Evolutionary conservation across 2,329 filamentous ascomycete genomes (phyloP).

Genomic region (Sordariomycetes sp.): DNA sequence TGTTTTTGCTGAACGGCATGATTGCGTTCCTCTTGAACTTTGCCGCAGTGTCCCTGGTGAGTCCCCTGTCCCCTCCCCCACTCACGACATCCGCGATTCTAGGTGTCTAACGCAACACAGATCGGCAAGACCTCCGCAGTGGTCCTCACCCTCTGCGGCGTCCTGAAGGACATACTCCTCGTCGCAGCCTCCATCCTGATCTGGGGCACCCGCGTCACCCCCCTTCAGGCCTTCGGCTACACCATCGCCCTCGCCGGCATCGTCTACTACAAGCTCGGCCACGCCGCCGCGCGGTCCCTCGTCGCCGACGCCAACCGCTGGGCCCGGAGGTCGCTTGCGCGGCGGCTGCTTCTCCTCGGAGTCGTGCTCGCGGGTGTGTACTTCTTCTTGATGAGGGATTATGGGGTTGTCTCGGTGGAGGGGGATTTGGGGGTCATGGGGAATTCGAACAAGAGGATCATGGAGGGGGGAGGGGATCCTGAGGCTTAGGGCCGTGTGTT

Average conservation of each 20-base stretch:
- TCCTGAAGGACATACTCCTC: slow-evolving; percentile 78
- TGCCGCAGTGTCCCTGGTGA: slow-evolving; percentile 74
- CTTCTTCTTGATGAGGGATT: neutral
- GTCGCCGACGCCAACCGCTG: slow-evolving; percentile 54
- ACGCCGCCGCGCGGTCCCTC: slow-evolving; percentile 64
- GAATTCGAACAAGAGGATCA: neutral
- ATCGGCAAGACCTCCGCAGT: slow-evolving; percentile 82
- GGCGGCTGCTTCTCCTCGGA: slow-evolving; percentile 46
- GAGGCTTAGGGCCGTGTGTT: neutral
- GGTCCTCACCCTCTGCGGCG: slow-evolving; percentile 75
- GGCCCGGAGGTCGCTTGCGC: slow-evolving; percentile 53
- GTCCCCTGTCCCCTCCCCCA: slow-evolving; percentile 14
- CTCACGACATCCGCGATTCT: neutral
- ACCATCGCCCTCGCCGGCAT: slow-evolving; percentile 66
- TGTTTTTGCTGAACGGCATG: slow-evolving; percentile 62
- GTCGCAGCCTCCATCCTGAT: slow-evolving; percentile 70
- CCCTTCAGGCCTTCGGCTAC: slow-evolving; percentile 74
- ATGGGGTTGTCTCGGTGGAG: neutral
- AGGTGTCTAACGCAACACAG: slow-evolving; percentile 23
- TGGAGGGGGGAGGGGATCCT: neutral
- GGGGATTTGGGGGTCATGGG: neutral
- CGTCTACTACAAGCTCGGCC: slow-evolving; percentile 66
- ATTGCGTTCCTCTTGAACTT: slow-evolving; percentile 75
- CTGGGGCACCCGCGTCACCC: slow-evolving; percentile 63
- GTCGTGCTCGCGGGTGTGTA: slow-evolving; percentile 23